phyloP scores from a whole-genome alignment of 768 basidiomycete genomes.

The Termitomyces sp. region DNA sequence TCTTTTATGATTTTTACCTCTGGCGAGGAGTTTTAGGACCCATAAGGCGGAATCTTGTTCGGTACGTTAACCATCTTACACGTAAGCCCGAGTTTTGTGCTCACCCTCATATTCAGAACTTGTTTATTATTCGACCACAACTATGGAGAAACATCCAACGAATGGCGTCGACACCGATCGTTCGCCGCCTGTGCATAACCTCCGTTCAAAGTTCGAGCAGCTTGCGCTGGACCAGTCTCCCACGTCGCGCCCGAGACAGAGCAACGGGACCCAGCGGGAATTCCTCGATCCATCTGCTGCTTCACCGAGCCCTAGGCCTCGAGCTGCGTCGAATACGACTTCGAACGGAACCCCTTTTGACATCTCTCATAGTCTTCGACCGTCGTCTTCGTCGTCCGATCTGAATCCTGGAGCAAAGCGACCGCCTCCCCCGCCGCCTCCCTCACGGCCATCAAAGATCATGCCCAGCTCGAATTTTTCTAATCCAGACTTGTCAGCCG shows the following conservation, averaged over 20 bases:
- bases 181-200: slow-evolving; percentile 61
- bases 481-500: slow-evolving; percentile 31
- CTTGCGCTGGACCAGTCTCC: slow-evolving; percentile 35
- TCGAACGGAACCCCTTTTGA: slow-evolving; percentile 19
- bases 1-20: not conserved
- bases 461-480: slow-evolving; percentile 37
- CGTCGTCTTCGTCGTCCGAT: slow-evolving; percentile 54
- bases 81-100: not conserved
- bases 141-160: not conserved
- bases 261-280: slow-evolving; percentile 11
- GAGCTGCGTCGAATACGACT: slow-evolving; percentile 31
- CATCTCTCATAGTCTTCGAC: slow-evolving; percentile 30
- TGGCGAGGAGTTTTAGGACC: not conserved
- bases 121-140: not conserved
- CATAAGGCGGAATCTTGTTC: not conserved
- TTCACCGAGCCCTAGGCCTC: slow-evolving; percentile 37
- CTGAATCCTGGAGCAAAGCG: slow-evolving; percentile 40
- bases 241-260: slow-evolving; percentile 1
- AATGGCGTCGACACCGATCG: slow-evolving; percentile 49
- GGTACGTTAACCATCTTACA: not conserved
- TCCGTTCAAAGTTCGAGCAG: slow-evolving; percentile 70
- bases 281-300: slow-evolving; percentile 15
- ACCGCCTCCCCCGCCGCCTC: slow-evolving; percentile 59
- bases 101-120: not conserved
- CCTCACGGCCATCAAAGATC: slow-evolving; percentile 26